Base-by-base conservation (phyloP, 2,329 filamentous ascomycete species). In the Parastagonospora nodorum region DNA sequence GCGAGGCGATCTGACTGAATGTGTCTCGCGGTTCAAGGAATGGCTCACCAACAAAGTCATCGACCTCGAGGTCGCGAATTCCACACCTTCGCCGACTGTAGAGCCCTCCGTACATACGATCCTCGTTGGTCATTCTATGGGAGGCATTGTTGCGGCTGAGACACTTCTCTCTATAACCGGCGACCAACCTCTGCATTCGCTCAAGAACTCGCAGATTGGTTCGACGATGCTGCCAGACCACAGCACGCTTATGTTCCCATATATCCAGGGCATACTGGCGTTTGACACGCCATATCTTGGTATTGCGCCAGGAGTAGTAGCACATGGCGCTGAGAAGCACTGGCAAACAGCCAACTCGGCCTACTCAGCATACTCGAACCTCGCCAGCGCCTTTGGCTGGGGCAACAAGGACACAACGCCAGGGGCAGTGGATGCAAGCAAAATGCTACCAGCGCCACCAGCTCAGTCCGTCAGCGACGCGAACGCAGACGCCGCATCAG, bases 281-380 rank as follows among this genome's bases (percentile, higher is more conserved):
- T 96, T 97, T 71, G 93, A 97, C 75, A 99, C 94, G 1, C 94
- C 94, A 1, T 99, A 89, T 71, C 82, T 94, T 1, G 89, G 89
- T 50, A 91, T 92, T 58, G 84, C 87, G 16, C 89, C 90, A 0
- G 88, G 89, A 24, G 88, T 94, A 1, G 87, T 94, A n/a, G 89
- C 90, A 4, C 88, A 93, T 71, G 86, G 88, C 52, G 92, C 93
- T 5, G 92, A 97, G 78, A 87, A 84, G 36, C 91, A 96, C 64
- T 93, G 93, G 75, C 88, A 87, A 53, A 87, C 86, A 36, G 88
- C 88, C 7, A 82, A 84, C 5, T 81, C 86, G 1, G 88, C 90
- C 4, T 83, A 94, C 45, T 78, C 84, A 75, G 84, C 82, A 65
- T 86, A 74, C 68, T 91, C 77, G 14, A 85, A 87, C 10, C 82